phyloP scores from a whole-genome alignment of 2,329 filamentous ascomycete genomes.

The Claviceps citrina region DNA sequence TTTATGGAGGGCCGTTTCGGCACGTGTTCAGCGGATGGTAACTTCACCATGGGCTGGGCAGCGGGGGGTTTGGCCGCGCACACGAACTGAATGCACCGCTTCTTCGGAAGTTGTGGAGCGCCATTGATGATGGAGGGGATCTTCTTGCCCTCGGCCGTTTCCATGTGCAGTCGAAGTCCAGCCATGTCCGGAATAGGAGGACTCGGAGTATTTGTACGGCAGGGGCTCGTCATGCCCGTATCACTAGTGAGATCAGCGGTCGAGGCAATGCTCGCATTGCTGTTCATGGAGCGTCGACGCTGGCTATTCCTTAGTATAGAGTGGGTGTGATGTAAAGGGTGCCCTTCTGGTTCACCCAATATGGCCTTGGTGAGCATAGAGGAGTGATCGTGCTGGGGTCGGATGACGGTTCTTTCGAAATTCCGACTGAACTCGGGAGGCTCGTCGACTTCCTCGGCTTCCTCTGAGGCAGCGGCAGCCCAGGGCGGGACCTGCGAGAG shows the following conservation, averaged over 20 bases:
- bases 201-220: slow-evolving; percentile 75
- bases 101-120: slow-evolving; percentile 42
- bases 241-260: slow-evolving; percentile 92
- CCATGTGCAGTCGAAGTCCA: slow-evolving; percentile 26
- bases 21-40: slow-evolving; percentile 21
- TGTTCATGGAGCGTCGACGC: slow-evolving; percentile 53
- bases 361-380: slow-evolving; percentile 82
- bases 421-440: slow-evolving; percentile 50
- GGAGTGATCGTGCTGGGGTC: slow-evolving; percentile 42
- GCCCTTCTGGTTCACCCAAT: slow-evolving; percentile 48
- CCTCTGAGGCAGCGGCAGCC: slow-evolving; percentile 33
- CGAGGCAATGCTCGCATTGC: slow-evolving; percentile 65
- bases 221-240: slow-evolving; percentile 76
- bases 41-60: slow-evolving; percentile 18
- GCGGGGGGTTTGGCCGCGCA: slow-evolving; percentile 52
- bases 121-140: slow-evolving; percentile 12
- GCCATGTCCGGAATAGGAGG: slow-evolving; percentile 56
- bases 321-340: slow-evolving; percentile 24
- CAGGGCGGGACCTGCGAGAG: slow-evolving; percentile 16
- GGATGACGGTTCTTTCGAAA: slow-evolving; percentile 33
- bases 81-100: slow-evolving; percentile 84
- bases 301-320: slow-evolving; percentile 21
- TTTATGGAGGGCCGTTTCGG: slow-evolving; percentile 51
- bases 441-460: slow-evolving; percentile 70
- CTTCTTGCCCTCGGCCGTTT: slow-evolving; percentile 14